These are phyloP conservation scores for Triglochin maritima DNA, from an alignment of 106 monocot genomes.

Conservation along the genomic window DNA sequence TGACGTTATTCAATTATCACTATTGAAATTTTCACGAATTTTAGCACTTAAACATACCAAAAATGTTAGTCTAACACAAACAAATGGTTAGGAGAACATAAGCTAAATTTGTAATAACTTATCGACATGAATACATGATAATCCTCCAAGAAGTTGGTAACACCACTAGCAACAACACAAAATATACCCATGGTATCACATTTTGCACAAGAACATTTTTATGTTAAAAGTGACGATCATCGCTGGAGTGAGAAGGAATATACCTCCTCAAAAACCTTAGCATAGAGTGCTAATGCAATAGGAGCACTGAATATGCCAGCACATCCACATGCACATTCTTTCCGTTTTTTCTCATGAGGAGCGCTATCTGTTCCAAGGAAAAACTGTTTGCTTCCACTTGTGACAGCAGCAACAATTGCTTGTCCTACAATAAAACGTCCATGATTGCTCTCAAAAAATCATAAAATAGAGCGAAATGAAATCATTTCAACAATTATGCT, in stretches of 20 bases:
- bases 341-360: constrained; percentile 67
- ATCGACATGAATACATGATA: no score
- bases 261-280: constrained; percentile 92
- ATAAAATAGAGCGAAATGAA: no score
- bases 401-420: constrained; percentile 82
- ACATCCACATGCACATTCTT: constrained; percentile 89
- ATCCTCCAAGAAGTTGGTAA: background rate
- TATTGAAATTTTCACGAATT: no score
- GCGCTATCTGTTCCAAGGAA: constrained; percentile 96
- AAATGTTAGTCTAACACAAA: no score
- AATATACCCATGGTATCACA: no score
- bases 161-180: background rate
- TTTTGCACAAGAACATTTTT: no score
- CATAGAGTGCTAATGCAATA: constrained; percentile 78
- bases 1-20: no score
- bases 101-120: no score
- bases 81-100: no score
- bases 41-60: no score
- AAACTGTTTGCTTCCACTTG: constrained; percentile 81
- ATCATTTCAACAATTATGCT: no score
- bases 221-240: no score
- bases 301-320: constrained; percentile 90
- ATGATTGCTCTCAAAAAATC: background rate
- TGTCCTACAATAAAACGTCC: constrained; percentile 31
- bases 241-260: background rate